phyloP scores from a whole-genome alignment of 2,329 filamentous ascomycete species.

The Penicillium capsulatum region DNA sequence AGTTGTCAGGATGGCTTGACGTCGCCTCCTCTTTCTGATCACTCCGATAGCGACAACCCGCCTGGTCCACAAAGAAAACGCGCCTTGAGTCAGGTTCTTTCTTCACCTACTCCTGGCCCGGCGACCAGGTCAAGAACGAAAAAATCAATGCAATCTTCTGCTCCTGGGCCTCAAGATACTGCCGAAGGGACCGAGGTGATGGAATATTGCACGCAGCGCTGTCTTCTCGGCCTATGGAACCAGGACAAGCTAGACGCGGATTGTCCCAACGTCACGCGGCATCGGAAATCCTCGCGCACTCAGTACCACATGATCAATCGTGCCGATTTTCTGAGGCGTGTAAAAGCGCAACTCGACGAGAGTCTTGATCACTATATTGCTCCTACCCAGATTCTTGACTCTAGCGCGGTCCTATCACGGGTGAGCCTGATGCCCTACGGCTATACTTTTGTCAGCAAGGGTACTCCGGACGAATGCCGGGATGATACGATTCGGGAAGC shows the following conservation, averaged over 20 bases:
- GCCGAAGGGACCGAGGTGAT: background rate
- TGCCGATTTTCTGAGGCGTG: background rate
- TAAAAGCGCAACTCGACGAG: background rate
- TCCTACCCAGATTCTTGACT: background rate
- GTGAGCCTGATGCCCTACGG: conserved; percentile 1
- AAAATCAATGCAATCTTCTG: background rate
- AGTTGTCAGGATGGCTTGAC: background rate
- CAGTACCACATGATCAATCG: background rate
- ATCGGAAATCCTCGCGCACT: background rate
- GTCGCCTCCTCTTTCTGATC: background rate
- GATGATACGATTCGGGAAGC: background rate
- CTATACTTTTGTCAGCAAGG: background rate
- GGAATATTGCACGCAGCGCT: conserved; percentile 1
- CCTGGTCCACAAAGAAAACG: background rate
- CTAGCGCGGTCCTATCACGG: background rate
- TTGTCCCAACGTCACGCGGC: conserved; percentile 1
- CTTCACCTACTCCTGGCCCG: background rate
- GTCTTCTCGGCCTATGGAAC: conserved; percentile 1
- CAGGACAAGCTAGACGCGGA: background rate
- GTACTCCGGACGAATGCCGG: background rate
- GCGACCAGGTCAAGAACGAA: background rate
- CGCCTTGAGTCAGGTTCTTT: background rate
- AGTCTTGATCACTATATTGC: background rate
- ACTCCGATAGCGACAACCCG: background rate
- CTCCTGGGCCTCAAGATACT: background rate